These are phyloP conservation scores for Actinomucor elegans DNA, from an alignment of 371 early-diverging fungal genomes.

Conservation along the genomic window DNA sequence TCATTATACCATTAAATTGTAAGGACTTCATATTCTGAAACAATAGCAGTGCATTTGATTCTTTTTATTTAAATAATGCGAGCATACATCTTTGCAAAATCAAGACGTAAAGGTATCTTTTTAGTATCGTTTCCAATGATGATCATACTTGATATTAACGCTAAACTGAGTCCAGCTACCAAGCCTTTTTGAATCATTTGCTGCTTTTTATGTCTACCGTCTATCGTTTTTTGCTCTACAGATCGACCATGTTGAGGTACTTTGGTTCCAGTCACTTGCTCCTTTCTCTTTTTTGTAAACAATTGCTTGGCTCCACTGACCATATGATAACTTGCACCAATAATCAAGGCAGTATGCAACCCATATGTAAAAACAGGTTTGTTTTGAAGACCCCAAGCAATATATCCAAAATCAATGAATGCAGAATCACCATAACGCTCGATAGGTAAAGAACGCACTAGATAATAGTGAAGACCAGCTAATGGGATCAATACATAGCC, in stretches of 20 bases:
- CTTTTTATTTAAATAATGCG: conserved; percentile 6
- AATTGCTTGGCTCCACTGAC: conserved; percentile 29
- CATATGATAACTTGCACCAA: conserved; percentile 33
- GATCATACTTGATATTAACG: conserved; percentile 27
- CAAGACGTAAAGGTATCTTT: conserved; percentile 45
- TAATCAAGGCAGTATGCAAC: conserved; percentile 30
- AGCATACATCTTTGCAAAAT: conserved; percentile 39
- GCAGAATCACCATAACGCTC: conserved; percentile 45
- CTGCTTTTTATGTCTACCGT: not conserved
- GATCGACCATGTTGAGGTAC: conserved; percentile 4
- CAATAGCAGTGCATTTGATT: too few species aligned
- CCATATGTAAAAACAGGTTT: conserved; percentile 35
- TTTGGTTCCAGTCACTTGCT: not conserved
- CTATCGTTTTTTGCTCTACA: not conserved
- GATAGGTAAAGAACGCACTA: conserved; percentile 33
- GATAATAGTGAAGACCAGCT: conserved; percentile 30
- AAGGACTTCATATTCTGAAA: too few species aligned
- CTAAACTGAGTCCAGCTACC: conserved; percentile 17
- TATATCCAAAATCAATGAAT: conserved; percentile 43
- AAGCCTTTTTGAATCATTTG: conserved; percentile 1
- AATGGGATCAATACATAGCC: conserved; percentile 37
- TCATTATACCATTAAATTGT: too few species aligned
- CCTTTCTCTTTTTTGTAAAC: not conserved
- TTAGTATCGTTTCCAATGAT: conserved; percentile 31
- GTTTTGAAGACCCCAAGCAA: conserved; percentile 48